Conservation (phyloP, 495 filamentous ascomycete genomes). For the Cudoniella acicularis region DNA sequence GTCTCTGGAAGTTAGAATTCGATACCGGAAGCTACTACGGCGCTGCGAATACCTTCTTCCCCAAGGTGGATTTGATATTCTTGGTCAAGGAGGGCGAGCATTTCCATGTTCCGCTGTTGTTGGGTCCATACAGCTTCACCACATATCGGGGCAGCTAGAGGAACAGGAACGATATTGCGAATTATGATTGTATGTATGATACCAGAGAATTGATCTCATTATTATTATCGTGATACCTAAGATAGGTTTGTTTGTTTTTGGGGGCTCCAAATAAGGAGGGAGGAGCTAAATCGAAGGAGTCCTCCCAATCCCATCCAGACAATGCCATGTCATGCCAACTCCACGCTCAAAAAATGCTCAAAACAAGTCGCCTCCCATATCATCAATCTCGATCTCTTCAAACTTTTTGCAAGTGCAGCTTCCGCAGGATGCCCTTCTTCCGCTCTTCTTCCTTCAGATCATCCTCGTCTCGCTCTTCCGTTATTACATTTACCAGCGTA, state of each 20-base stretch:
- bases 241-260: neutral
- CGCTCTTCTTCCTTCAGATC: neutral
- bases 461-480: neutral
- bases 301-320: neutral
- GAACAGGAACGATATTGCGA: neutral
- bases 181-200: neutral
- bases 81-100: conserved; percentile 68
- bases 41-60: conserved; percentile 78
- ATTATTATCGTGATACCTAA: neutral
- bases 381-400: neutral
- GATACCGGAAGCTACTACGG: conserved; percentile 77
- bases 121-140: conserved; percentile 88
- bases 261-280: neutral
- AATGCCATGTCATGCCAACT: conserved; percentile 31
- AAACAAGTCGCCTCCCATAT: neutral
- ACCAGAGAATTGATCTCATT: neutral
- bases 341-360: conserved; percentile 5
- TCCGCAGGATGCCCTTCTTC: conserved; percentile 12
- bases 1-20: conserved; percentile 71
- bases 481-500: neutral
- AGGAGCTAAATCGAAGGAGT: neutral
- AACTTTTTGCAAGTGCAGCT: conserved; percentile 8
- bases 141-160: conserved; percentile 77
- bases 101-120: conserved; percentile 88
- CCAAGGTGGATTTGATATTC: conserved; percentile 86